A percentile compares a stretch with the other conserved stretches of the same genome.
These are phyloP conservation scores for Lactuca sativa DNA, from an alignment of 129 eudicot species.

Conservation along the genomic window DNA sequence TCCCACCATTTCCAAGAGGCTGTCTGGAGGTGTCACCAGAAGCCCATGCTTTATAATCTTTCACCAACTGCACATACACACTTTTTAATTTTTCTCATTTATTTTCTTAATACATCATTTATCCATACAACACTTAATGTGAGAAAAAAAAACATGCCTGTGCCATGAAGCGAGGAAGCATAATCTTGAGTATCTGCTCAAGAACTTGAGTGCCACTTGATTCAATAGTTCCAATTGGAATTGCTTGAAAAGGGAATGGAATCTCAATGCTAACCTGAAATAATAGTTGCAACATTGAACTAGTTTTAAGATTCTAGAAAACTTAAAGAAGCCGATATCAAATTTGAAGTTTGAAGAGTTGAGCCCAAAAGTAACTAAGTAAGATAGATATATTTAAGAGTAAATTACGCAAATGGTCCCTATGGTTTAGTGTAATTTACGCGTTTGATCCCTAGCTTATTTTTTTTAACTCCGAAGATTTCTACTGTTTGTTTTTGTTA, in stretches of 20 bases:
- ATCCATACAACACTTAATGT: too few species aligned
- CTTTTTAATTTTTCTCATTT: not conserved
- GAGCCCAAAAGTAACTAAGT: too few species aligned
- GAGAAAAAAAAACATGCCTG: constrained; percentile 42
- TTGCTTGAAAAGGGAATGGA: constrained; percentile 87
- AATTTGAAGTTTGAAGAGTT: not conserved
- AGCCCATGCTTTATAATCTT: constrained; percentile 96
- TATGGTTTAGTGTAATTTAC: too few species aligned
- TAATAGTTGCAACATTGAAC: not conserved
- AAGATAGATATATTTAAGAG: too few species aligned
- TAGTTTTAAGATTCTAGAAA: not conserved
- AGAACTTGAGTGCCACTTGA: constrained; percentile 91
- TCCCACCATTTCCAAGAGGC: constrained; percentile 92
- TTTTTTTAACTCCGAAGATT: too few species aligned
- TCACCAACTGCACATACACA: constrained; percentile 65
- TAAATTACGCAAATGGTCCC: too few species aligned
- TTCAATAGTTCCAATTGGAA: constrained; percentile 73
- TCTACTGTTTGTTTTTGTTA: too few species aligned
- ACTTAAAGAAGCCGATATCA: not conserved
- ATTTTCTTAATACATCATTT: too few species aligned
- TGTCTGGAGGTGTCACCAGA: constrained; percentile 88
- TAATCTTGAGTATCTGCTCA: constrained; percentile 80
- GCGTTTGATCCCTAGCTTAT: too few species aligned
- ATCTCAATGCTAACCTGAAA: constrained; percentile 86
- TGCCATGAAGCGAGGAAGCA: constrained; percentile 92